These are phyloP conservation scores for Saitoella complicata DNA, from an alignment of 805 yeast species.

Conservation along the genomic window DNA sequence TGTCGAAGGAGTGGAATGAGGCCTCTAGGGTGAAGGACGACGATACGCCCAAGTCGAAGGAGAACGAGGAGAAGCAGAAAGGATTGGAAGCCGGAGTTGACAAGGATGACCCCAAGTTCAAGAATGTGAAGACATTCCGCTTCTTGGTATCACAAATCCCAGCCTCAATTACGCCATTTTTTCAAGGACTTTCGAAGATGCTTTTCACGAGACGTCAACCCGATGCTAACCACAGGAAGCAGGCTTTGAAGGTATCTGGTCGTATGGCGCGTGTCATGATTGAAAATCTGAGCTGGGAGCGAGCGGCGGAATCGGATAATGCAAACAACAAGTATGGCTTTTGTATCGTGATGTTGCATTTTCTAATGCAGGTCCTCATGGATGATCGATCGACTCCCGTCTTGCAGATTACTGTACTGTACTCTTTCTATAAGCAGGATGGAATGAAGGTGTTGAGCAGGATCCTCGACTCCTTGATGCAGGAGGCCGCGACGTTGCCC, in stretches of 20 bases:
- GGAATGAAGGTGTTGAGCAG: slow-evolving; percentile 16
- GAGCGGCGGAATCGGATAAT: slow-evolving; percentile 1
- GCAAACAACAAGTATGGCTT: slow-evolving; percentile 6
- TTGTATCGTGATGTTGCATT: background rate
- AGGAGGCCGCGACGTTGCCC: background rate
- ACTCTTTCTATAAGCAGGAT: slow-evolving; percentile 18
- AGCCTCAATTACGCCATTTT: slow-evolving; percentile 6
- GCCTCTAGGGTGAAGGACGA: slow-evolving; percentile 10
- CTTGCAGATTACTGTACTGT: slow-evolving; percentile 13
- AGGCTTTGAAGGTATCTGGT: slow-evolving; percentile 17
- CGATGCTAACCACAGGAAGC: slow-evolving; percentile 12
- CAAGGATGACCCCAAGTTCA: slow-evolving; percentile 10
- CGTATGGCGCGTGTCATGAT: slow-evolving; percentile 13
- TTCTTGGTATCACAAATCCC: slow-evolving; percentile 12
- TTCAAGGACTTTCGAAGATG: slow-evolving; percentile 11
- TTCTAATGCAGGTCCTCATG: slow-evolving; percentile 2
- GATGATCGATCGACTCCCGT: slow-evolving; percentile 5
- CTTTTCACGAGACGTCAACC: slow-evolving; percentile 9
- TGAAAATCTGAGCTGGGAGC: slow-evolving; percentile 10
- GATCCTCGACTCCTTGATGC: slow-evolving; percentile 10
- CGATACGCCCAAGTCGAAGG: slow-evolving; percentile 6
- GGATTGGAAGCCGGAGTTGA: slow-evolving; percentile 8
- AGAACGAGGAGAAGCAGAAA: slow-evolving; percentile 5
- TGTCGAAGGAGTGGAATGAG: slow-evolving; percentile 12
- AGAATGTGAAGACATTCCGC: slow-evolving; percentile 12